These are phyloP conservation scores for Stagonosporopsis chrysanthemi DNA, from an alignment of 2,329 filamentous ascomycete species.

Conservation along the genomic window DNA sequence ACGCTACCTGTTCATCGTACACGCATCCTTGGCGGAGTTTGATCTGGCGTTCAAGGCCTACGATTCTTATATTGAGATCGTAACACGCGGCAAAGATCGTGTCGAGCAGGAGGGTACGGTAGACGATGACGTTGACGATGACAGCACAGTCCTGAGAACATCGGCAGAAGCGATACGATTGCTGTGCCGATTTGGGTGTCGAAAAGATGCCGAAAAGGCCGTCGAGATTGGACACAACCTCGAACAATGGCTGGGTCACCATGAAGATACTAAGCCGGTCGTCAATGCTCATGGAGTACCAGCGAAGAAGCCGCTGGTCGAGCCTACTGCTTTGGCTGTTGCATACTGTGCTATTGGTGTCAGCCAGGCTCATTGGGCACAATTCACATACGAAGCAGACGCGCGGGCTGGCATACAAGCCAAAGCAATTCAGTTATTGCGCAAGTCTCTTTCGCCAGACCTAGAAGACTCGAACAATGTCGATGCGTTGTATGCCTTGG, in stretches of 20 bases:
- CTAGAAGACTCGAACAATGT: conserved; percentile 72
- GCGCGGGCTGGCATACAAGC: conserved; percentile 75
- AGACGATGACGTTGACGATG: conserved; percentile 77
- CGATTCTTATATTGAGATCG: conserved; percentile 88
- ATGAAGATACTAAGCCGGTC: conserved; percentile 35
- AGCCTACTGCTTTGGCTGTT: conserved; percentile 65
- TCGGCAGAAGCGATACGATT: conserved; percentile 81
- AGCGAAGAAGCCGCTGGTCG: conserved; percentile 55
- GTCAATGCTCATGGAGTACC: conserved; percentile 37
- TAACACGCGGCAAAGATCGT: conserved; percentile 83
- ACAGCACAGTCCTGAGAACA: conserved; percentile 78
- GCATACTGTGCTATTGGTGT: conserved; percentile 87
- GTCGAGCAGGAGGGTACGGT: conserved; percentile 75
- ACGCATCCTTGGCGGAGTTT: conserved; percentile 88
- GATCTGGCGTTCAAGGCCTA: conserved; percentile 90
- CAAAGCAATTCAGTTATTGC: conserved; percentile 78
- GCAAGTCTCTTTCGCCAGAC: conserved; percentile 73
- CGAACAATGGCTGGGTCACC: conserved; percentile 75
- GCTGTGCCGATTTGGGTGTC: conserved; percentile 81
- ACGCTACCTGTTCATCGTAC: conserved; percentile 84
- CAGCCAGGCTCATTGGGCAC: conserved; percentile 86
- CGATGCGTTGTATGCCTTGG: conserved; percentile 80
- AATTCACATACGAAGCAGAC: conserved; percentile 77
- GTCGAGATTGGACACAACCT: conserved; percentile 73
- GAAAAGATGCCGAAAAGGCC: conserved; percentile 79